Evolutionary conservation across 768 basidiomycete genomes (phyloP).

Genomic region (Naematelia aurantialba): DNA sequence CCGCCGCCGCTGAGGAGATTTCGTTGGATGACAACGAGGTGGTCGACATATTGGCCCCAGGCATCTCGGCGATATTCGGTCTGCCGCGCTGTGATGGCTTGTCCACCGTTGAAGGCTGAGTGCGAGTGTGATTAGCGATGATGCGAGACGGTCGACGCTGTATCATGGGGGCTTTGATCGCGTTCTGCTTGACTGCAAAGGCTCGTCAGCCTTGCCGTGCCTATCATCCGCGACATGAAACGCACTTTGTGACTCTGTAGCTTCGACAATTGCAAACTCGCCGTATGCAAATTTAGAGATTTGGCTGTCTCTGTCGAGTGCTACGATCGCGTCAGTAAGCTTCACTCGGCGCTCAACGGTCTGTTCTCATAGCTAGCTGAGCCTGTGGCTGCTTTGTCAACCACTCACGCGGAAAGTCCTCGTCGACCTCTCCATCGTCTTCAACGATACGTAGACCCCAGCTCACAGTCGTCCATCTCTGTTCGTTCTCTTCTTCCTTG

Average conservation of each 20-base stretch:
- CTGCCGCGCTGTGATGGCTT: slow-evolving; percentile 10
- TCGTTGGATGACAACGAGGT: slow-evolving; percentile 42
- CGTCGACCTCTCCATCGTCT: slow-evolving; percentile 96
- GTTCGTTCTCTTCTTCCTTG: slow-evolving; percentile 38
- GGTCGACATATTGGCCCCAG: slow-evolving; percentile 45
- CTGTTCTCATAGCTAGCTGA: not conserved
- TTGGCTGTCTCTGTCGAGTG: slow-evolving; percentile 80
- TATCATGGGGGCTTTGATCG: slow-evolving; percentile 64
- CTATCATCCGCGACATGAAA: no score
- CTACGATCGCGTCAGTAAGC: slow-evolving; percentile 55
- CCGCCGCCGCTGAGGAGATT: slow-evolving; percentile 52
- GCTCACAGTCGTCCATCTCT: slow-evolving; percentile 68
- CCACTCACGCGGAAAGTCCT: slow-evolving; percentile 89
- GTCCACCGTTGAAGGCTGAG: no score
- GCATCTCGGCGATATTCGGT: slow-evolving; percentile 3
- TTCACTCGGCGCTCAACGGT: not conserved
- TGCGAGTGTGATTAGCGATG: slow-evolving; percentile 57
- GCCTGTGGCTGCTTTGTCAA: not conserved
- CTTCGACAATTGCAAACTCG: slow-evolving; percentile 76
- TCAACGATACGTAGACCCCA: slow-evolving; percentile 94
- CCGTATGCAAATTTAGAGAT: slow-evolving; percentile 84
- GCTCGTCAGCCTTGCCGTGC: not conserved
- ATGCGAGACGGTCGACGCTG: slow-evolving; percentile 74
- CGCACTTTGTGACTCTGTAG: slow-evolving; percentile 59
- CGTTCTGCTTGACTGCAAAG: slow-evolving; percentile 67